Percentiles rank a stretch among this genome's conserved stretches.
Conservation (phyloP, 2,329 filamentous ascomycete species). For the Trichoderma sp. region DNA sequence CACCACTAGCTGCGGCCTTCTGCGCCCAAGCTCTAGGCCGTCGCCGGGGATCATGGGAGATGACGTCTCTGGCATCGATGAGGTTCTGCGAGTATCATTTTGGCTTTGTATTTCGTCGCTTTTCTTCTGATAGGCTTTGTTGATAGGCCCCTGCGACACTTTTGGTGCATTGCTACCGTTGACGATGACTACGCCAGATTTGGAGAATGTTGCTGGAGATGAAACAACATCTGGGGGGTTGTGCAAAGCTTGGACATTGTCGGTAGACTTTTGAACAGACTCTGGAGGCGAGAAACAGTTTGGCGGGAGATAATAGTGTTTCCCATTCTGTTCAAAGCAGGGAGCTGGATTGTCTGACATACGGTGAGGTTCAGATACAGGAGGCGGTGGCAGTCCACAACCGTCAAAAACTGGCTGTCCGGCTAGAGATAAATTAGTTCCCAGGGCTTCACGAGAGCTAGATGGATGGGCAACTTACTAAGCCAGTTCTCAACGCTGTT, state of each 20-base stretch:
- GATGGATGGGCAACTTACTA: constrained; percentile 32
- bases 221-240: constrained; percentile 33
- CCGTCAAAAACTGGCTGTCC: constrained; percentile 33
- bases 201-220: neutral
- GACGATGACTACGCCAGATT: constrained; percentile 26
- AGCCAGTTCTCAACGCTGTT: constrained; percentile 42
- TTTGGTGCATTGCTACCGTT: constrained; percentile 27
- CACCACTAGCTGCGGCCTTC: neutral
- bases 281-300: neutral
- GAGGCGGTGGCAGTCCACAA: constrained; percentile 37
- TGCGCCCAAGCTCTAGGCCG: neutral
- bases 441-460: neutral
- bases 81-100: neutral
- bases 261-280: neutral
- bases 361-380: constrained; percentile 27
- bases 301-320: constrained; percentile 33
- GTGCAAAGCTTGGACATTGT: constrained; percentile 32
- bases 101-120: neutral
- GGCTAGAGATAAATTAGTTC: constrained; percentile 32
- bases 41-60: neutral
- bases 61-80: constrained; percentile 14
- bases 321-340: constrained; percentile 24
- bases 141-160: neutral
- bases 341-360: constrained; percentile 19
- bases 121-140: constrained; percentile 5